These are phyloP conservation scores for Talaromyces nanjingensis DNA, from an alignment of 495 filamentous ascomycete species.

Conservation along the genomic window DNA sequence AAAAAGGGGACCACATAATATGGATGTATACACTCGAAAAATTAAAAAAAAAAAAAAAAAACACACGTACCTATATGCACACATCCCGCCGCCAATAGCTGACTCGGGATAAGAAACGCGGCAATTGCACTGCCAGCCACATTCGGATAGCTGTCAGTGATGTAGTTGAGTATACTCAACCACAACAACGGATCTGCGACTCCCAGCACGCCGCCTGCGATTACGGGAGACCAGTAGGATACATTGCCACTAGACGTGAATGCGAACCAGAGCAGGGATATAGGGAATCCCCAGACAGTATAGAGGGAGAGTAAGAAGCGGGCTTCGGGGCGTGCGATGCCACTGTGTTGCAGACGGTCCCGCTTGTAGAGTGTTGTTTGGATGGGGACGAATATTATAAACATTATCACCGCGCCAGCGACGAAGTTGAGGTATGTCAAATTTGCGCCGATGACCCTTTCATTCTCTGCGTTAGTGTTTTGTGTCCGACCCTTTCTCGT, in stretches of 20 bases:
- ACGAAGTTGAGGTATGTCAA: conserved; percentile 33
- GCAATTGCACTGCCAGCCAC: conserved; percentile 29
- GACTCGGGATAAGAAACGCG: conserved; percentile 31
- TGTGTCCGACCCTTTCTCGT: neutral
- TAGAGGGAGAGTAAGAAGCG: conserved; percentile 29
- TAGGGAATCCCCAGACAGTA: conserved; percentile 30
- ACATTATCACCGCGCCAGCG: conserved; percentile 27
- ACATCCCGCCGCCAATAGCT: conserved; percentile 27
- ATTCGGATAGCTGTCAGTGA: conserved; percentile 32
- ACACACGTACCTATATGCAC: conserved; percentile 19
- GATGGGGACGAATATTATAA: conserved; percentile 24
- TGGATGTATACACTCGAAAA: neutral
- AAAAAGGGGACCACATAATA: neutral
- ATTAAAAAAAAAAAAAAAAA: neutral
- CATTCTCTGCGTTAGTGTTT: neutral
- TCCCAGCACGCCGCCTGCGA: conserved; percentile 26
- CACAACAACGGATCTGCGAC: conserved; percentile 31
- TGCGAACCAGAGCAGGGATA: conserved; percentile 30
- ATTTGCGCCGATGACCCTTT: conserved; percentile 25
- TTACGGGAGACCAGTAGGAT: conserved; percentile 27
- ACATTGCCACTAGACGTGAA: conserved; percentile 29
- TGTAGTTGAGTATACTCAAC: conserved; percentile 31
- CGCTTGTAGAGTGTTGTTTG: conserved; percentile 29
- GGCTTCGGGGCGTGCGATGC: conserved; percentile 26
- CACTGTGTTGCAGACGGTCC: conserved; percentile 20